Base-by-base conservation (phyloP, 2,329 filamentous ascomycete species). In the Pseudocercospora eumusae region DNA sequence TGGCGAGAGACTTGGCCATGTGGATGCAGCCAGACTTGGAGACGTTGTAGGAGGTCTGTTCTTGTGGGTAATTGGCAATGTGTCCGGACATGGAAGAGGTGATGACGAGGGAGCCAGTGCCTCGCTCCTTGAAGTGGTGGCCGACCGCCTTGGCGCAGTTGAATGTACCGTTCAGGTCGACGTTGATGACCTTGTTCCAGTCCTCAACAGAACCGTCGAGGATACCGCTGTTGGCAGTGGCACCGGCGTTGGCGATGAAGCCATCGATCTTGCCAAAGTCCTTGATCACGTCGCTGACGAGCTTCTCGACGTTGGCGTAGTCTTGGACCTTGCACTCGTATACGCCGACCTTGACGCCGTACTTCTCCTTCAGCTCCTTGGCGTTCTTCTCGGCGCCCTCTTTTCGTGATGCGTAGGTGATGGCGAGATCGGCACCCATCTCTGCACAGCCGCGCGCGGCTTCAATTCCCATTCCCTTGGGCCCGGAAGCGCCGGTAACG, bases 91-190 rank as follows among this genome's bases (percentile, higher is more conserved):
- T 89, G 69, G 82, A 85, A n/a, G 86, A 81, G 42, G 87, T 89
- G 75, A 88, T 86, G 76, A 89, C 80, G 74, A 89, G 83, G 64
- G 82, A 85, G 55, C 87, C 87, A 10, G 80, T 86, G 69, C 85
- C 84, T 64, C 84, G 82, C 77, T 87, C 79, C 77, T 86, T 86
- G 83, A 88, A 88, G 78, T 95, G 89, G 59, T 88, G 84, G 33
- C 92, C 93, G n/a, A 91, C 90, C 20, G 91, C 91, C 80, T 93
- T 91, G 25, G 92, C 91, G 66, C 91, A 96, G 84, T 93, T 86
- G 78, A 92, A 91, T 27, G 84, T 87, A 11, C 92, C 93, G n/a
- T 87, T 95, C 69, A 96, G 83, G 77, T 97, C 96, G 72, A 93
- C 88, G 70, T 89, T 85, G 76, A 96, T 83, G 81, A 96, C 91